These are phyloP conservation scores for Stagonosporopsis chrysanthemi DNA, from an alignment of 2,329 filamentous ascomycete species.

Conservation along the genomic window DNA sequence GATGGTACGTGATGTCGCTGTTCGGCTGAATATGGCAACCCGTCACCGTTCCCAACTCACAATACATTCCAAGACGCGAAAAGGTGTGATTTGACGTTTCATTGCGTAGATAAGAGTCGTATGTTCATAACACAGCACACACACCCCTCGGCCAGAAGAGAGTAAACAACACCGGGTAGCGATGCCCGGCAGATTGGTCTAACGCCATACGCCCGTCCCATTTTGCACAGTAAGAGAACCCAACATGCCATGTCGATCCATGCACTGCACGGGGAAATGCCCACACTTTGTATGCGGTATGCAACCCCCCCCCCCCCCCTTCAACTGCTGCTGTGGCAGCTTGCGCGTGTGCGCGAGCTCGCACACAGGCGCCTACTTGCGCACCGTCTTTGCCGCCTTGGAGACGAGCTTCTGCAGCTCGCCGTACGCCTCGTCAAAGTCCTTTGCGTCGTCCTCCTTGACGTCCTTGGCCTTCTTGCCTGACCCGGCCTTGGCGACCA, in stretches of 20 bases:
- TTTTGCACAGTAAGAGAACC: conserved; percentile 29
- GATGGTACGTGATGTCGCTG: too few relatives aligned
- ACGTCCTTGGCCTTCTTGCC: conserved; percentile 59
- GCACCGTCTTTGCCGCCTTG: conserved; percentile 66
- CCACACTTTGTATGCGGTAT: conserved; percentile 14
- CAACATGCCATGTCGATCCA: conserved; percentile 11
- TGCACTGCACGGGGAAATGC: conserved; percentile 11
- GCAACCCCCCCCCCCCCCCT: too few relatives aligned
- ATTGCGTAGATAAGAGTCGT: conserved; percentile 17
- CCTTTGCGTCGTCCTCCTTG: conserved; percentile 55
- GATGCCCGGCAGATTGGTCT: conserved; percentile 13
- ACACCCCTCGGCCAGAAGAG: conserved; percentile 10
- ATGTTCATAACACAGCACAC: conserved; percentile 16
- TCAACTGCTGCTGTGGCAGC: too few relatives aligned
- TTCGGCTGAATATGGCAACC: too few relatives aligned
- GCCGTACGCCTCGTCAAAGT: conserved; percentile 61
- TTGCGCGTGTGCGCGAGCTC: background rate
- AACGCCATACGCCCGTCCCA: conserved; percentile 29
- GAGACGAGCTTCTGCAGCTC: conserved; percentile 66
- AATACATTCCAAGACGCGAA: too few relatives aligned
- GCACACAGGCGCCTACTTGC: conserved; percentile 51
- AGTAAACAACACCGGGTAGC: conserved; percentile 16
- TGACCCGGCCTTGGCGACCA: conserved; percentile 67
- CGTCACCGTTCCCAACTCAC: too few relatives aligned
- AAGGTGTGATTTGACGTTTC: conserved; percentile 9